A percentile compares a stretch with the other conserved stretches of the same genome.
phyloP scores from a whole-genome alignment of 192 early-diverging fungal genomes.

The Podila horticola region DNA sequence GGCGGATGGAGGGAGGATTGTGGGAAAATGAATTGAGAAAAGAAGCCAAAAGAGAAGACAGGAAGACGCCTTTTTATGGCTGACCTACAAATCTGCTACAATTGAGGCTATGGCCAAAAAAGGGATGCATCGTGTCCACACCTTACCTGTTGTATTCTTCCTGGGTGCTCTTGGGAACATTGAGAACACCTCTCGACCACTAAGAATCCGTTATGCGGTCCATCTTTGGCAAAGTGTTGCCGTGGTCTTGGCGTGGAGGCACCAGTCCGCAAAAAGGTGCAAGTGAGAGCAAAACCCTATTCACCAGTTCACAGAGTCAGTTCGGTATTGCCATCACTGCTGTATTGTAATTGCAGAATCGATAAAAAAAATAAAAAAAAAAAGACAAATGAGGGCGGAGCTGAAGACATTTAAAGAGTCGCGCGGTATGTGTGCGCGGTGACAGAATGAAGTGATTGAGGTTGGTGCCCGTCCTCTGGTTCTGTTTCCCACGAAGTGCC shows the following conservation, averaged over 20 bases:
- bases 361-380: no score
- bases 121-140: background rate
- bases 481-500: background rate
- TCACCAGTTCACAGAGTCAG: no score
- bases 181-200: background rate
- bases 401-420: no score
- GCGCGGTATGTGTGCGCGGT: background rate
- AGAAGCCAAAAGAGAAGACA: background rate
- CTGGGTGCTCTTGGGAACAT: background rate
- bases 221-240: background rate
- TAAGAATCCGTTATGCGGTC: background rate
- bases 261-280: background rate
- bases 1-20: background rate
- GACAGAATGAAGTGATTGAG: background rate
- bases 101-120: background rate
- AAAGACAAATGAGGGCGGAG: no score
- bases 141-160: no score
- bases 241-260: background rate
- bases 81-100: background rate
- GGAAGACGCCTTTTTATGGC: background rate
- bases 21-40: background rate
- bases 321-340: no score
- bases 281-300: no score
- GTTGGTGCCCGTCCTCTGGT: background rate
- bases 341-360: no score